Base-by-base conservation (phyloP, 768 basidiomycete species). In the Lentinula aciculospora region DNA sequence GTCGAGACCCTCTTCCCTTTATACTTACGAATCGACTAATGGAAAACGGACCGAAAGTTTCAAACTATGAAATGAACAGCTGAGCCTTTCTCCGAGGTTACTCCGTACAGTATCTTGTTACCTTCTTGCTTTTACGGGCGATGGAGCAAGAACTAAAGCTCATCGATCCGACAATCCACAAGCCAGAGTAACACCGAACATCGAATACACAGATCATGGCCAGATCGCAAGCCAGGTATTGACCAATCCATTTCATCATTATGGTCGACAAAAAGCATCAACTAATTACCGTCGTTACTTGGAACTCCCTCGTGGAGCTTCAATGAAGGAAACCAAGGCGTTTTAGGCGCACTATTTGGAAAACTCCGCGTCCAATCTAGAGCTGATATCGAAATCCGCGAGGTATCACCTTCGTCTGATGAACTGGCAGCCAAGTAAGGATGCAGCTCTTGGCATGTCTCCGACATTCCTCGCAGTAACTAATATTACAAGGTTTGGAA, bases 11-110 rank as follows among this genome's bases (percentile, higher is more conserved):
- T 21, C 13, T 15, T 37, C 32, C 10, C 32, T 27, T 25, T 39
- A 34, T 34, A 31, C 12, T 46, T 23, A 49, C 54, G 44, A 42
- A 53, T 19, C n/a, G 19, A 31, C 25, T 34, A 53, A 28, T 37
- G 21, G 9, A 2, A 10, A 7, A n/a, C 36, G 53, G 37, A 27
- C 53, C 36, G 53, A 27, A 31, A 28, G 49, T 4, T 5, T 6
- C 23, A 25, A 23, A n/a, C 5, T 17, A 48, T 23, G 25, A 12
- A 10, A 28, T 12, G 53, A 42, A 25, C 36, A 54, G 53, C 53
- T 54, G 53, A 40, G n/a, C 40, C n/a, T 32, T 56, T 56, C 40
- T 10, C 54, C 54, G 54, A 56, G 6, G 28, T 56, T 56, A 28
- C n/a, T 31, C 54, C 54, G 42, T 42, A 4, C 49, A 17, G 19